A percentile compares a stretch with the other conserved stretches of the same genome.
Evolutionary conservation across 805 yeast species (phyloP).

Genomic region (Cyberlindnera galapagoensis): DNA sequence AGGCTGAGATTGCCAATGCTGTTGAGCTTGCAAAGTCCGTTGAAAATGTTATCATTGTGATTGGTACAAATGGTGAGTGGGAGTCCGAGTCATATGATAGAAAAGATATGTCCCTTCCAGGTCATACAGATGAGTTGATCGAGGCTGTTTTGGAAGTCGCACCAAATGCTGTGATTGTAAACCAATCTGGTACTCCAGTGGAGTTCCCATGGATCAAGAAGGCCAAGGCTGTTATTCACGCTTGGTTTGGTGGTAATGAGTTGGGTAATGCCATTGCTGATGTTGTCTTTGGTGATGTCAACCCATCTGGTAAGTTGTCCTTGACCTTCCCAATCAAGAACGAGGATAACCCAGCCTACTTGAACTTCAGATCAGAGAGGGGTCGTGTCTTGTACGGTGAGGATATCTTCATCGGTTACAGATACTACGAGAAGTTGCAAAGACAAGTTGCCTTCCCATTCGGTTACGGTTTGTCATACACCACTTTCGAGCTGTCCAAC

Average conservation of each 20-base stretch:
- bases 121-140: slow-evolving; percentile 39
- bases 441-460: slow-evolving; percentile 49
- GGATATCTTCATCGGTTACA: slow-evolving; percentile 59
- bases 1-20: slow-evolving; percentile 33
- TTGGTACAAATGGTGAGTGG: slow-evolving; percentile 51
- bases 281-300: slow-evolving; percentile 51
- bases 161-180: slow-evolving; percentile 45
- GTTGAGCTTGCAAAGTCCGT: slow-evolving; percentile 40
- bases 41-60: slow-evolving; percentile 45
- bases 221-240: slow-evolving; percentile 43
- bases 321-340: slow-evolving; percentile 45
- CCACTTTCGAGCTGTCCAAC: slow-evolving; percentile 38
- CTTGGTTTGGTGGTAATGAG: slow-evolving; percentile 58
- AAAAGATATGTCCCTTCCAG: slow-evolving; percentile 44
- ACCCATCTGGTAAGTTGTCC: slow-evolving; percentile 55
- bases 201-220: slow-evolving; percentile 45
- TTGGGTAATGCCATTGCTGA: slow-evolving; percentile 56
- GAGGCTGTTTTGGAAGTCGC: slow-evolving; percentile 41
- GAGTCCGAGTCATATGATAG: slow-evolving; percentile 59
- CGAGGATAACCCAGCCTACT: slow-evolving; percentile 51
- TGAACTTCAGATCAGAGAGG: slow-evolving; percentile 43
- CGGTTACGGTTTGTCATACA: slow-evolving; percentile 58
- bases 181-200: slow-evolving; percentile 59
- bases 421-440: slow-evolving; percentile 48
- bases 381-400: slow-evolving; percentile 58